Evolutionary conservation across 1,284 basidiomycete genomes (phyloP).

Genomic region (Vanrija pseudolonga): DNA sequence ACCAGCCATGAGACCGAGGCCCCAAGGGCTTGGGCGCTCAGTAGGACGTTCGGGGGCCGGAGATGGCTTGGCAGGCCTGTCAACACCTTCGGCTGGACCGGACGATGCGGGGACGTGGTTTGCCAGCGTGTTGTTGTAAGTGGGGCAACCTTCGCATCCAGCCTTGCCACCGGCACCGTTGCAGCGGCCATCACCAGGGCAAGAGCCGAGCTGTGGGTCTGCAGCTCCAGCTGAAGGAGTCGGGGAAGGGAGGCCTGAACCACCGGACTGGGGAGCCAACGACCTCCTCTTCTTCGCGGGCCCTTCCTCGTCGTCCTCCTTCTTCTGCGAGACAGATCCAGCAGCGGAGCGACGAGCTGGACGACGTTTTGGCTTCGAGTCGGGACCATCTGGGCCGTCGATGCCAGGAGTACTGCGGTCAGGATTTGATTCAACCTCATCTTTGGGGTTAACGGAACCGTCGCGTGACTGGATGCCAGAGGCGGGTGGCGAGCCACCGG

Average conservation of each 20-base stretch:
- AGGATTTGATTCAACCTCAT: constrained; percentile 13
- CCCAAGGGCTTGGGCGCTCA: constrained; percentile 18
- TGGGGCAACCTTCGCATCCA: constrained; percentile 88
- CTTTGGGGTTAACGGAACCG: constrained; percentile 12
- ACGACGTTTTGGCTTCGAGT: constrained; percentile 10
- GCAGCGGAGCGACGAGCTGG: constrained; percentile 4
- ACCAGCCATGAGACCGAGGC: constrained; percentile 12
- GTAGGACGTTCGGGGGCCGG: constrained; percentile 9
- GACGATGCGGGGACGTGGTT: background rate
- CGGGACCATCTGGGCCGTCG: background rate
- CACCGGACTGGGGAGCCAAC: constrained; percentile 21
- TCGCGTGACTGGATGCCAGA: constrained; percentile 8
- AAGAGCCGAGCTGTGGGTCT: constrained; percentile 60
- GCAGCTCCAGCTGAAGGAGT: constrained; percentile 7
- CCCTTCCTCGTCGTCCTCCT: constrained; percentile 9
- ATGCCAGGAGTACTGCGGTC: constrained; percentile 3
- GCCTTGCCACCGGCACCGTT: constrained; percentile 89
- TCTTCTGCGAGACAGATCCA: background rate
- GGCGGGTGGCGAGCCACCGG: background rate
- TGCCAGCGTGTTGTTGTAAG: constrained; percentile 72
- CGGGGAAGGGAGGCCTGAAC: constrained; percentile 26
- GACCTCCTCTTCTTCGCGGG: constrained; percentile 18
- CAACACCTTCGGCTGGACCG: constrained; percentile 41
- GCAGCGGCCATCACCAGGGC: constrained; percentile 91
- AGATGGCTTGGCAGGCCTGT: constrained; percentile 24